phyloP scores from a whole-genome alignment of 495 filamentous ascomycete genomes.

The Podospora sp. region DNA sequence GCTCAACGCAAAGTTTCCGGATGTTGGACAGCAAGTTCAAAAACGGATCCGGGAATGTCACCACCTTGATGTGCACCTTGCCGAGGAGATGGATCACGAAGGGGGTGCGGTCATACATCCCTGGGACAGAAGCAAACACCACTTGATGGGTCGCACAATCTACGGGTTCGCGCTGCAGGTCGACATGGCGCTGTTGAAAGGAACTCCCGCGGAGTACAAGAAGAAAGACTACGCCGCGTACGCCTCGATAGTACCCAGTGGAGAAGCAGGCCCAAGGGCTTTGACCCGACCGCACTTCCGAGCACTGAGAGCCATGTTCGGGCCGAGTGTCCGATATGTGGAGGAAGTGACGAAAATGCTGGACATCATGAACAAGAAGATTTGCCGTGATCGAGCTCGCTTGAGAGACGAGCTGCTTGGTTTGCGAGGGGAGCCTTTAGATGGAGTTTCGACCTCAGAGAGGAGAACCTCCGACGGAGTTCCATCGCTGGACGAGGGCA shows the following conservation, averaged over 20 bases:
- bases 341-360: conserved; percentile 7
- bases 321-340: not conserved
- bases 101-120: not conserved
- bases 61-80: not conserved
- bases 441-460: too few relatives aligned
- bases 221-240: not conserved
- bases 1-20: not conserved
- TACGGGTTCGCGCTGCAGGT: conserved; percentile 5
- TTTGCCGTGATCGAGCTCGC: not conserved
- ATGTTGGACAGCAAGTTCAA: not conserved
- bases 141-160: not conserved
- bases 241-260: not conserved
- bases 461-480: too few relatives aligned
- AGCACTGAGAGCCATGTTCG: not conserved
- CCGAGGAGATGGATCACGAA: not conserved
- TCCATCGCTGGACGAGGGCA: too few relatives aligned
- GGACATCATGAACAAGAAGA: not conserved
- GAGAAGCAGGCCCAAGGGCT: not conserved
- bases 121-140: not conserved
- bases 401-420: too few relatives aligned
- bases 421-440: too few relatives aligned
- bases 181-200: not conserved
- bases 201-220: not conserved
- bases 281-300: not conserved
- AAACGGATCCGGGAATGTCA: not conserved